Evolutionary conservation across 352 stramenopile species (phyloP).

Genomic region (Pelagophyceae sp.): DNA sequence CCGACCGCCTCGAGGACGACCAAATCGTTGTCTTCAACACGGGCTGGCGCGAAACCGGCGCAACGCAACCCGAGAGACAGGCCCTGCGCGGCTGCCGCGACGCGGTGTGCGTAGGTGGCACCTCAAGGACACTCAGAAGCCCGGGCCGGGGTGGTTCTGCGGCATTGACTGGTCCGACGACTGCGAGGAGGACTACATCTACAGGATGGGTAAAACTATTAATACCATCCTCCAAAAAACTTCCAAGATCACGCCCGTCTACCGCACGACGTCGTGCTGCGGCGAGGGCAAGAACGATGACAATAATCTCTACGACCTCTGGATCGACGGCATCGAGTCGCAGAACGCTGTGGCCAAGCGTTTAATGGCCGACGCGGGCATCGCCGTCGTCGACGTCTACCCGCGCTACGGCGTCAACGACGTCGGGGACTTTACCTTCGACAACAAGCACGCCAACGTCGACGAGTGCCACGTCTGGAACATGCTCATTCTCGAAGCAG

Average conservation of each 20-base stretch:
- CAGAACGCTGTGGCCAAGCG: background rate
- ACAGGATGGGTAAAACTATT: no score
- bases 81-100: no score
- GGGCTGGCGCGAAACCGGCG: no score
- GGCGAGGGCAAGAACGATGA: background rate
- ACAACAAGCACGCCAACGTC: background rate
- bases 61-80: no score
- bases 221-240: no score
- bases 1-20: background rate
- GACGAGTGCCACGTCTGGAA: background rate
- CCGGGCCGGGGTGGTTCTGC: no score
- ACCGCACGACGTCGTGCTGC: slow-evolving; percentile 2
- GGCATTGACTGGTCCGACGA: background rate
- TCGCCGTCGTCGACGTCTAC: background rate
- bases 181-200: background rate
- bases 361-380: background rate
- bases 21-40: slow-evolving; percentile 5
- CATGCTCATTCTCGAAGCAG: background rate
- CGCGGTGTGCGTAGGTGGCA: no score
- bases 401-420: background rate
- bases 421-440: background rate
- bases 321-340: background rate
- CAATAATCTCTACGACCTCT: background rate
- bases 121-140: background rate
- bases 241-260: background rate